Evolutionary conservation across 2,329 filamentous ascomycete species (phyloP), one percentile per base, ranked within the genome.

Genomic region (Fusarium algeriense): DNA sequence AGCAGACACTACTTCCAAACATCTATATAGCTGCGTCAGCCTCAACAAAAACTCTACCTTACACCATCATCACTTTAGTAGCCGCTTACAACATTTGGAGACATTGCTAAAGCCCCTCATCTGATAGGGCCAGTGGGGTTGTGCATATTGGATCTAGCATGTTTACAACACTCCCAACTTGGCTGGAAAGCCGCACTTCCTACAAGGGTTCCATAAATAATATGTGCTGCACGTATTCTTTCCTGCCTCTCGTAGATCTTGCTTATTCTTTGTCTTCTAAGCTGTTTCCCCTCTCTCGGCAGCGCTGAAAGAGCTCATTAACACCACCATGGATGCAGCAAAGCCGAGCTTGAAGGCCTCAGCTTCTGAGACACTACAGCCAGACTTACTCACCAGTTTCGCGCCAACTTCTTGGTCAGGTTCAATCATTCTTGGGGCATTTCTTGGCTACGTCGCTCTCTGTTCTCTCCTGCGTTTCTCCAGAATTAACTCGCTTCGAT

Each of bases 381-480:
- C 62, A 44, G n/a, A 55, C 38, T 30, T 38, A 7, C 7, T 44
- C 10, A 26, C 28, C 12, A 53, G 30, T 34, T 43, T 64, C 20
- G 15, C 30, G 6, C 50, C 70, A 12, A 60, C 70, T 15, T 73
- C 70, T 23, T 64, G 60, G 58, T 68, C 70, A 10, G 70, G 70
- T 2, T 41, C 70, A 7, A 41, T 73, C 8, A 13, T 75, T 32
- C 52, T 73, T 9, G 48, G 74, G 9, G 52, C 70, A 3, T 45
- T 81, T n/a, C 55, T 77, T 30, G 69, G 75, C 30, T 84, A 83
- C 63, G 67, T 73, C 15, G 49, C 65, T 13, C 67, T 83, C 23
- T 84, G 83, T 63, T 77, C 74, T n/a, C 35, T 73, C 10, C 64
- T 84, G 30, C 80, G 83, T 37, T 84, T 82, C 69, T 79, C 75